Evolutionary conservation across 306 rosid genomes (phyloP), one percentile per base, ranked within the genome.

Genomic region (Dalbergia oliveri): DNA sequence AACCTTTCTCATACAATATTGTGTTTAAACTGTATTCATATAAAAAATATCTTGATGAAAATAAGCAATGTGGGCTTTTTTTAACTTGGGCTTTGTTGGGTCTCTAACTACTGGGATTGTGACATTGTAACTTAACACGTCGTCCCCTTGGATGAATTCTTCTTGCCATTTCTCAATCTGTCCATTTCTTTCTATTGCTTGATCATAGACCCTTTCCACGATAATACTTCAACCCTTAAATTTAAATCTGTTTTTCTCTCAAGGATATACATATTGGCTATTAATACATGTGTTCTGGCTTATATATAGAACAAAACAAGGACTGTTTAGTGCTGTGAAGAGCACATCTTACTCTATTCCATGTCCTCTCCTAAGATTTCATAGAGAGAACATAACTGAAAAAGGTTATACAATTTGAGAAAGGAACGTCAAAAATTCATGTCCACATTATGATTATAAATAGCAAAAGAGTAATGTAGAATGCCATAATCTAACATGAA

Each of bases 271-370:
- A n/a, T n/a, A n/a, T n/a, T n/a, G n/a, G n/a, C n/a, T n/a, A n/a
- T n/a, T n/a, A n/a, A n/a, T n/a, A n/a, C n/a, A n/a, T n/a, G n/a
- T n/a, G n/a, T n/a, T n/a, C n/a, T n/a, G n/a, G n/a, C n/a, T n/a
- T n/a, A n/a, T n/a, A n/a, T 33, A 63, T 47, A 33, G 64, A 45
- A 43, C 58, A 13, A 8, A 45, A 43, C 58, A 13, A 8, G 68
- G 65, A 41, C 68, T 49, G n/a, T 41, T 39, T 9, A 43, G 3
- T 43, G 13, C 11, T 47, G 4, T 10, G 23, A 70, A 78, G 69
- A 45, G 34, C 71, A 23, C 34, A 47, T 56, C 14, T 78, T 54
- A 79, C n/a, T 67, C 62, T 65, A 8, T n/a, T 67, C 53, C 84
- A 60, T 33, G 60, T 11, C 26, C 49, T 56, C 58, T 59, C 51